A percentile compares a stretch with the other conserved stretches of the same genome.
phyloP scores from a whole-genome alignment of 345 rosid genomes.

The Draba incana region DNA sequence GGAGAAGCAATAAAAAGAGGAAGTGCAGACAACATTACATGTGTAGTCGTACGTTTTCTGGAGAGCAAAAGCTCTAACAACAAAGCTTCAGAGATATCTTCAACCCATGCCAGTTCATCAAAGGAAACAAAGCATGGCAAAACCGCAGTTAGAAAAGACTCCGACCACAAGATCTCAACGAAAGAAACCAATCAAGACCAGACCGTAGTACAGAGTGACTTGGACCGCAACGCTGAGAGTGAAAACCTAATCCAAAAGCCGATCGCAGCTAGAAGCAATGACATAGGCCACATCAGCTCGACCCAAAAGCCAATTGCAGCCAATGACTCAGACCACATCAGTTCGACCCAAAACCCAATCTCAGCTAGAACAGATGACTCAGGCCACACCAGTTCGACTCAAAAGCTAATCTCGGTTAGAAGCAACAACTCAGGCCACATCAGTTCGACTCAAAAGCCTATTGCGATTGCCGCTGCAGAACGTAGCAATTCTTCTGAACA shows the following conservation, averaged over 20 bases:
- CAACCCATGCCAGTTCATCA: constrained; percentile 23
- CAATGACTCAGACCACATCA: background rate
- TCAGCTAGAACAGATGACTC: too few relatives aligned
- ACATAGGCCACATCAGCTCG: background rate
- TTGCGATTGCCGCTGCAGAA: too few relatives aligned
- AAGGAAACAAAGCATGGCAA: constrained; percentile 7
- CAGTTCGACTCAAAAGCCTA: constrained; percentile 7
- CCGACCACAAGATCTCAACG: constrained; percentile 21
- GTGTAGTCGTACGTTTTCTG: constrained; percentile 81
- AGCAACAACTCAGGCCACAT: background rate
- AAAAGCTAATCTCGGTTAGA: too few relatives aligned
- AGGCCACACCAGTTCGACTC: background rate
- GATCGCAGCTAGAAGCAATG: background rate
- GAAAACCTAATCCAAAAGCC: constrained; percentile 22
- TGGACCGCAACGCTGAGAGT: constrained; percentile 4
- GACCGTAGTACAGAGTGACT: background rate
- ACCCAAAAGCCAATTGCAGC: background rate
- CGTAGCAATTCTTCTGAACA: constrained; percentile 9
- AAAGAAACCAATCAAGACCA: constrained; percentile 30
- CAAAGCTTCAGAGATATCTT: constrained; percentile 9
- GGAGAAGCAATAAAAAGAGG: constrained; percentile 86
- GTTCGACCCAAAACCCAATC: constrained; percentile 1
- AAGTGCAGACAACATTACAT: constrained; percentile 95
- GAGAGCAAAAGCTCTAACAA: constrained; percentile 33
- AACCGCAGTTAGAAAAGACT: background rate